Conservation (phyloP, 306 rosid genomes). For the Quillaja saponaria region DNA sequence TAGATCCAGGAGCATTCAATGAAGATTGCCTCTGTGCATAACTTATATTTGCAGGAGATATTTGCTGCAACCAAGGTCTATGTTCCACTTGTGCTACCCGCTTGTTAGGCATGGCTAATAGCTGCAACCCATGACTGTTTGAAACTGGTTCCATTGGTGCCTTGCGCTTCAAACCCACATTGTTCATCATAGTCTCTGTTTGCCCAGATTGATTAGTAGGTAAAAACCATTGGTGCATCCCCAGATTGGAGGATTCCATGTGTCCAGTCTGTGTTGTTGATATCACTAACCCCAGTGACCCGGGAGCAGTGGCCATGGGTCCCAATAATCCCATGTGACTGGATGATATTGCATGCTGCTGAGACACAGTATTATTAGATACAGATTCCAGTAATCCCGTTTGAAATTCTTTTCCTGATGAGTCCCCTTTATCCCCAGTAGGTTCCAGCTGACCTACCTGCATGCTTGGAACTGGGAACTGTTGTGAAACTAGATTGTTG, state of each 20-base stretch:
- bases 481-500: slow-evolving; percentile 62
- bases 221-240: neutral
- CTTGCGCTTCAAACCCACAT: slow-evolving; percentile 65
- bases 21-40: slow-evolving; percentile 43
- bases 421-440: slow-evolving; percentile 45
- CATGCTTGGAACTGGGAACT: slow-evolving; percentile 42
- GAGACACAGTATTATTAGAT: slow-evolving; percentile 41
- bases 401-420: slow-evolving; percentile 52
- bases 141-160: slow-evolving; percentile 45
- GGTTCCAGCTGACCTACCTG: slow-evolving; percentile 68
- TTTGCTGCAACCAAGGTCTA: slow-evolving; percentile 81
- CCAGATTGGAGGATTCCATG: slow-evolving; percentile 25
- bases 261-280: slow-evolving; percentile 45
- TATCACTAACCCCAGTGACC: slow-evolving; percentile 42
- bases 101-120: slow-evolving; percentile 47
- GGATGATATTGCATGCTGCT: slow-evolving; percentile 38
- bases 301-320: slow-evolving; percentile 36
- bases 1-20: slow-evolving; percentile 41
- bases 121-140: slow-evolving; percentile 29
- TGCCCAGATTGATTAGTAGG: slow-evolving; percentile 26
- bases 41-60: slow-evolving; percentile 43
- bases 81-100: slow-evolving; percentile 52
- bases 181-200: slow-evolving; percentile 35
- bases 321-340: slow-evolving; percentile 44
- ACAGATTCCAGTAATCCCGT: slow-evolving; percentile 51